Evolutionary conservation across 176 grass and related monocot genomes (phyloP), one percentile per base, ranked within the genome.

Genomic region (Poa annua): DNA sequence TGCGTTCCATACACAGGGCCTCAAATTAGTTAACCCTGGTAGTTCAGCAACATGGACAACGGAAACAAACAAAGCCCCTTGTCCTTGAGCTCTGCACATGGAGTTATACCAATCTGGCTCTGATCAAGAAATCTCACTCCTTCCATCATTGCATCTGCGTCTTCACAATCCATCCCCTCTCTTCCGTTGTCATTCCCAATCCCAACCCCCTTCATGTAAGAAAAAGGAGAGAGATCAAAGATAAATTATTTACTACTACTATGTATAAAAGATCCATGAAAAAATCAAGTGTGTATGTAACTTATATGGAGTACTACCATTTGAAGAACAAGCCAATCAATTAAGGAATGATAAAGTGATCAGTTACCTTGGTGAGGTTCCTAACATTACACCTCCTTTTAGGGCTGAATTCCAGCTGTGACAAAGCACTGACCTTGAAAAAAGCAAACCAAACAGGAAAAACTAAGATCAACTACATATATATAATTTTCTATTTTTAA

Each of bases 31-130:
- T 71, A 83, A 25, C 63, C 76, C 75, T 79, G 44, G 74, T 95
- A 84, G 48, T 93, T 74, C 59, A 98, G 85, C 76, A 93, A 77
- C 86, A 98, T 86, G 82, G 87, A 86, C 26, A 90, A 75, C 11
- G 92, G 92, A 87, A 93, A 69, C 86, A 95, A 88, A 88, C 90
- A 90, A 91, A 98, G 83, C 67, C 88, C 95, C 68, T 84, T 90
- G 82, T 91, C 90, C 88, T 91, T 89, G 22, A 94, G 89, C 65
- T 98, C 87, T 83, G 89, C 88, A 88, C 83, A 87, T 90, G 79
- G 88, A 79, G 48, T 53, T 86, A 86, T 79, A 83, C 84, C 85
- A 85, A n/a, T 89, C 66, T 86, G 82, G 68, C 33, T 47, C 54
- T 82, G 47, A 80, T 85, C 80, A 66, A 71, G 83, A 76, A 81